A percentile compares a stretch with the other conserved stretches of the same genome.
Conservation (phyloP, 306 rosid genomes). For the Citrullus mucosospermus region DNA sequence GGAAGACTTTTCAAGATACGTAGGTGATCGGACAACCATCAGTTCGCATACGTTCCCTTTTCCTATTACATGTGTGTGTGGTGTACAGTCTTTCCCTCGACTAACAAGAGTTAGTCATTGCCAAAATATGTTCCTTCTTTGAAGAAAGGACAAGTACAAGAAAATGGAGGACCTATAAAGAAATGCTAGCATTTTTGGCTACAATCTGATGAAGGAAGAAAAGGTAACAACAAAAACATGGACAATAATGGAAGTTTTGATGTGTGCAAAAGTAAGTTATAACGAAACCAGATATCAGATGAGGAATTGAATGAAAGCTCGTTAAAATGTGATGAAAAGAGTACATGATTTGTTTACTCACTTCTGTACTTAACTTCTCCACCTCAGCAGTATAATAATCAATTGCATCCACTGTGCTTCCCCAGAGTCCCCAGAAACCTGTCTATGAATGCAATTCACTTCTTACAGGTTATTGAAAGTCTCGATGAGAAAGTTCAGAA, state of each 20-base stretch:
- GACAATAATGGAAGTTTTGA: neutral
- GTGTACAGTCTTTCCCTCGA: neutral
- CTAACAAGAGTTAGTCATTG: neutral
- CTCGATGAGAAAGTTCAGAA: constrained; percentile 7
- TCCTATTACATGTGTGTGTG: neutral
- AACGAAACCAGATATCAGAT: neutral
- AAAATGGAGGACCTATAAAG: neutral
- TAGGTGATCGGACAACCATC: neutral
- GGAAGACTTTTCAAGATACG: neutral
- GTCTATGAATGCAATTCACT: constrained; percentile 45
- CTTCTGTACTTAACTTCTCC: constrained; percentile 35
- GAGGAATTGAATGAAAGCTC: neutral
- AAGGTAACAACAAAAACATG: neutral
- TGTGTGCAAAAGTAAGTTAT: neutral
- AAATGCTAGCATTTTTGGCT: neutral
- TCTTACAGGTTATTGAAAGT: constrained; percentile 24
- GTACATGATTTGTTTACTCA: constrained; percentile 19
- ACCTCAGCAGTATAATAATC: constrained; percentile 35
- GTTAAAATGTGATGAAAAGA: neutral
- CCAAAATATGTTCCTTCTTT: neutral
- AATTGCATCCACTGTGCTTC: constrained; percentile 59
- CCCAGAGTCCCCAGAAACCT: constrained; percentile 59
- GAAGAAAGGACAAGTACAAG: neutral
- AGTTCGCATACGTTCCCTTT: neutral
- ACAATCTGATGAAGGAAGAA: neutral